phyloP scores from a whole-genome alignment of 257 asterid species.

The Fraxinus americana region DNA sequence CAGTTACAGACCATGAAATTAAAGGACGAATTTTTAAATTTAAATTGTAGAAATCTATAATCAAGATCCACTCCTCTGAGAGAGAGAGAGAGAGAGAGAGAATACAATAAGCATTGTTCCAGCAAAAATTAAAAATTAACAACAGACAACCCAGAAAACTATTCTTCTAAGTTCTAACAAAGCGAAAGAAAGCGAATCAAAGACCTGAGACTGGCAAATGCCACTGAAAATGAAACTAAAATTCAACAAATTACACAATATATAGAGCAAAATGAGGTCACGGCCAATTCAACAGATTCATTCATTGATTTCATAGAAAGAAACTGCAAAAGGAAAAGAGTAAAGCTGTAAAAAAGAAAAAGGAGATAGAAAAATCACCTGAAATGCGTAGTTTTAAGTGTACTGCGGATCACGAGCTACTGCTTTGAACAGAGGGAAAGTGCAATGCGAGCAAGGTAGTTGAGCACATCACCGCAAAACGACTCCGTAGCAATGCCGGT shows the following conservation, averaged over 20 bases:
- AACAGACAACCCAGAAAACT: not conserved
- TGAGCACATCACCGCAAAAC: constrained; percentile 19
- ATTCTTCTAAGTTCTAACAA: constrained; percentile 25
- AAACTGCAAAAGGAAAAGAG: constrained; percentile 33
- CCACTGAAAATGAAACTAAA: constrained; percentile 18
- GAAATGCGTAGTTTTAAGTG: constrained; percentile 33
- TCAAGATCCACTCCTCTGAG: constrained; percentile 30
- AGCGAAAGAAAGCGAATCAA: constrained; percentile 7
- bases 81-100: not conserved
- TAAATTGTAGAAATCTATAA: constrained; percentile 16
- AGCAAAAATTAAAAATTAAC: constrained; percentile 14
- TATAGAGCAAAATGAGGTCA: constrained; percentile 14
- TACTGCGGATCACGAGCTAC: constrained; percentile 44
- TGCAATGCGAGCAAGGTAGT: constrained; percentile 16
- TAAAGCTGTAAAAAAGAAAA: constrained; percentile 19
- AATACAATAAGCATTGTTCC: constrained; percentile 27
- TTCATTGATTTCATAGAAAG: constrained; percentile 29
- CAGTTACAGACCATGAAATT: constrained; percentile 27
- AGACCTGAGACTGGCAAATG: constrained; percentile 19
- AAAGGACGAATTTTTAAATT: not conserved
- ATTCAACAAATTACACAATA: constrained; percentile 10
- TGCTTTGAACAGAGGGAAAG: constrained; percentile 33
- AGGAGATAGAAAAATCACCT: constrained; percentile 38
- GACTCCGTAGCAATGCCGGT: constrained; percentile 32
- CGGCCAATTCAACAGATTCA: constrained; percentile 53